phyloP scores from a whole-genome alignment of 306 rosid species.

The Medicago lupulina region DNA sequence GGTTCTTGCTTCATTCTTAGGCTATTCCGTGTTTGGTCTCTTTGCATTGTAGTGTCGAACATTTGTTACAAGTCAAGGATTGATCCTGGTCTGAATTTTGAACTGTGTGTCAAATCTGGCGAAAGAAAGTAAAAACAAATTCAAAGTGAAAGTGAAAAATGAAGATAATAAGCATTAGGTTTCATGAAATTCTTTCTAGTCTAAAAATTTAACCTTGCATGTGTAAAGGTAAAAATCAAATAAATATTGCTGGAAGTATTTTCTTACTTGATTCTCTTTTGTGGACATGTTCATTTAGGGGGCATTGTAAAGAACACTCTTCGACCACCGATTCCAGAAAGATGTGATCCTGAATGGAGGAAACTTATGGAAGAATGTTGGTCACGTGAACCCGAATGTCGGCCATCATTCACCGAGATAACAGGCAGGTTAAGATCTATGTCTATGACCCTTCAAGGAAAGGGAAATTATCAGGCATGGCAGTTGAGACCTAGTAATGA shows the following conservation, averaged over 20 bases:
- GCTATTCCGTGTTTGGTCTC: neutral
- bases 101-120: neutral
- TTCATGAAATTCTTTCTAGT: conserved; percentile 14
- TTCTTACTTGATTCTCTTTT: conserved; percentile 33
- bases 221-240: neutral
- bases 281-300: conserved; percentile 49
- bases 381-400: conserved; percentile 68
- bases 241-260: neutral
- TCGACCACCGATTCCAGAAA: conserved; percentile 64
- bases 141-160: neutral
- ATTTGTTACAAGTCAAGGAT: neutral
- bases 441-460: conserved; percentile 55
- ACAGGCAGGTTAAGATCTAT: conserved; percentile 63
- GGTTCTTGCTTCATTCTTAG: neutral
- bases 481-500: conserved; percentile 40
- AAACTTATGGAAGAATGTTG: conserved; percentile 79
- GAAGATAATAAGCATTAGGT: neutral
- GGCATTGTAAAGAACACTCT: conserved; percentile 81
- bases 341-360: conserved; percentile 73
- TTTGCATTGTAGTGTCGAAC: neutral
- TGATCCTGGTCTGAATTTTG: neutral
- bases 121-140: neutral
- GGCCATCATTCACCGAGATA: conserved; percentile 75
- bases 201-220: neutral
- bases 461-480: conserved; percentile 45